Evolutionary conservation across 2,329 filamentous ascomycete genomes (phyloP).

Genomic region (Trichoderma atrobrunneum): DNA sequence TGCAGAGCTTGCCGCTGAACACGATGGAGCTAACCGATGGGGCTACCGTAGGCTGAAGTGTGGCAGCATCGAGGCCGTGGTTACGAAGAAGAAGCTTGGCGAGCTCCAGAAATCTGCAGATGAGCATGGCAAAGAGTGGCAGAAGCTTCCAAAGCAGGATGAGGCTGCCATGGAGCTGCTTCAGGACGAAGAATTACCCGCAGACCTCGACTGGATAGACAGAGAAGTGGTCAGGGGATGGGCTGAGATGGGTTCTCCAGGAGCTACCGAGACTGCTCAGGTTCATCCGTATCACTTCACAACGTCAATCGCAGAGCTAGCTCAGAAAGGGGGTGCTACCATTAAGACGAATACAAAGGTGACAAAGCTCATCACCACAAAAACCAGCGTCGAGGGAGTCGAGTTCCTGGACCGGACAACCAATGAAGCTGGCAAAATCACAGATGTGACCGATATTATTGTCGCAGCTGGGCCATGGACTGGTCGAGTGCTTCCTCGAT

Average conservation of each 20-base stretch:
- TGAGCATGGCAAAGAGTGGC: constrained; percentile 49
- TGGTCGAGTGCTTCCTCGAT: constrained; percentile 53
- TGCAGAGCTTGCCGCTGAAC: constrained; percentile 76
- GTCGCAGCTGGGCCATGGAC: constrained; percentile 64
- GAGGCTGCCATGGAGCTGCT: constrained; percentile 45
- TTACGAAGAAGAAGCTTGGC: constrained; percentile 36
- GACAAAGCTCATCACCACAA: constrained; percentile 59
- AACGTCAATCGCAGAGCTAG: constrained; percentile 74
- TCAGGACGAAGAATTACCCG: constrained; percentile 62
- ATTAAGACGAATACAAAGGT: constrained; percentile 66
- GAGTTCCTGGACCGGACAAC: constrained; percentile 53
- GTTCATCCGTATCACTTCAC: constrained; percentile 94
- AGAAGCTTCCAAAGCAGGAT: constrained; percentile 61
- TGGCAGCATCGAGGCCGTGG: constrained; percentile 53
- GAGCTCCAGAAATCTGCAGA: constrained; percentile 27
- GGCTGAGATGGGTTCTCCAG: constrained; percentile 71
- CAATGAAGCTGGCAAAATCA: constrained; percentile 36
- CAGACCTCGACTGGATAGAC: constrained; percentile 82
- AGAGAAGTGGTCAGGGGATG: constrained; percentile 65
- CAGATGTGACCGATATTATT: constrained; percentile 52
- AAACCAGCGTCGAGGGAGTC: constrained; percentile 57
- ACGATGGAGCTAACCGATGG: constrained; percentile 76
- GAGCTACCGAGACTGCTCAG: constrained; percentile 77
- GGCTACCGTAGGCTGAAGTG: constrained; percentile 80
- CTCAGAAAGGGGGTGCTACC: constrained; percentile 64